A percentile compares a stretch with the other conserved stretches of the same genome.
These are phyloP conservation scores for Vigna hirtella DNA, from an alignment of 306 rosid genomes.

Conservation along the genomic window DNA sequence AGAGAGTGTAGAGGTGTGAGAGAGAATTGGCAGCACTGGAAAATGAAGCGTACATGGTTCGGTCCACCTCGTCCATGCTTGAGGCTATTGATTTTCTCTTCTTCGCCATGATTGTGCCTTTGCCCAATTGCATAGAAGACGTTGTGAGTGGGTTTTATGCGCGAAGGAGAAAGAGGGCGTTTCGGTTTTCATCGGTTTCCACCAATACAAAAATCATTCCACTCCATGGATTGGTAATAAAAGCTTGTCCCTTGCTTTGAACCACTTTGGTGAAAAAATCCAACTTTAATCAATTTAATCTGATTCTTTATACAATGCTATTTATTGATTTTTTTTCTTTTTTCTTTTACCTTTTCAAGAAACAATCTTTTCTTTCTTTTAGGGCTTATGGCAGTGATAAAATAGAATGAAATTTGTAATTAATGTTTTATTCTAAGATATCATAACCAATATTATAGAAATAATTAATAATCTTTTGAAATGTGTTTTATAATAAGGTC, in stretches of 20 bases:
- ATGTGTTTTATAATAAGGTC: too few species aligned
- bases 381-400: neutral
- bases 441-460: too few species aligned
- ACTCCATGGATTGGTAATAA: too few species aligned
- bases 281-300: neutral
- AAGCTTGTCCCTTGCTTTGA: too few species aligned
- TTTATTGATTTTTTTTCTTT: neutral
- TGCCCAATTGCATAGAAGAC: neutral
- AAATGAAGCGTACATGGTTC: slow-evolving; percentile 60
- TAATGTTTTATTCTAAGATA: too few species aligned
- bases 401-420: too few species aligned
- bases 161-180: slow-evolving; percentile 1
- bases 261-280: neutral
- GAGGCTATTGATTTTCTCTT: slow-evolving; percentile 64
- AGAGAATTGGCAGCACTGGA: slow-evolving; percentile 62
- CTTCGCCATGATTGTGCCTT: slow-evolving; percentile 46
- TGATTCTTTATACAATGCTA: neutral
- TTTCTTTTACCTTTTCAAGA: neutral
- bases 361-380: neutral
- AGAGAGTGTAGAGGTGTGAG: slow-evolving; percentile 59
- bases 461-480: too few species aligned
- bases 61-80: slow-evolving; percentile 64
- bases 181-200: neutral
- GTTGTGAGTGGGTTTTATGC: neutral
- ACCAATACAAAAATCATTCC: neutral